A percentile compares a stretch with the other conserved stretches of the same genome.
phyloP scores from a whole-genome alignment of 257 asterid species.

The Asclepias syriaca region DNA sequence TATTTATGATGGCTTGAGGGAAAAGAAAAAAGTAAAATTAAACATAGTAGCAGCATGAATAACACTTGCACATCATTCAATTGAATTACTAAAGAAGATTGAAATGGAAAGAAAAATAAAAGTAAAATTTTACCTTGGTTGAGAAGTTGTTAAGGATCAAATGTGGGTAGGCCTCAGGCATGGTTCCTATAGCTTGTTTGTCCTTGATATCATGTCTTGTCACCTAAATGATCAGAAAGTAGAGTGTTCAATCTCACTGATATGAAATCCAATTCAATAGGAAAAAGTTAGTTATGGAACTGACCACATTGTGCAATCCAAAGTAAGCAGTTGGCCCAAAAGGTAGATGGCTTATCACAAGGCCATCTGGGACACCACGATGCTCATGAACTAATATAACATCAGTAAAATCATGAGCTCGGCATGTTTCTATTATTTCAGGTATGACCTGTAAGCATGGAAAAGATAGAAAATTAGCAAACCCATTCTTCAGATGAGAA shows the following conservation, averaged over 20 bases:
- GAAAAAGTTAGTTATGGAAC: conserved; percentile 18
- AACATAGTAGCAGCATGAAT: neutral
- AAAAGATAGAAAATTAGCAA: conserved; percentile 1
- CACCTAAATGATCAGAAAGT: conserved; percentile 45
- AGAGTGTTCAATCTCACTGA: conserved; percentile 1
- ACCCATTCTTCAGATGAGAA: neutral
- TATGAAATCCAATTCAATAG: neutral
- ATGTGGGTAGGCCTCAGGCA: conserved; percentile 94
- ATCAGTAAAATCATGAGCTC: conserved; percentile 87
- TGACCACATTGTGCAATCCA: conserved; percentile 90
- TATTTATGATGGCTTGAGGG: neutral
- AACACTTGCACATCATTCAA: conserved; percentile 1
- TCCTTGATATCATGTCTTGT: conserved; percentile 94
- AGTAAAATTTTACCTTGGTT: conserved; percentile 41
- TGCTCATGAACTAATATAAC: conserved; percentile 87
- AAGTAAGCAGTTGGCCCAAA: conserved; percentile 94
- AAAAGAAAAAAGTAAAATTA: too few relatives aligned
- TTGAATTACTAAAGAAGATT: neutral
- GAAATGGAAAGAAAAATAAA: neutral
- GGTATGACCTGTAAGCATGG: conserved; percentile 58
- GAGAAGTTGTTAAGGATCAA: conserved; percentile 71
- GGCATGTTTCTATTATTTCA: conserved; percentile 84
- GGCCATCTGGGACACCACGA: conserved; percentile 94
- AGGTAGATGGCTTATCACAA: conserved; percentile 87
- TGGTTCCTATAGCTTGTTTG: conserved; percentile 71